A percentile compares a stretch with the other conserved stretches of the same genome.
These are phyloP conservation scores for Alternaria solani DNA, from an alignment of 2,329 filamentous ascomycete species.

Conservation along the genomic window DNA sequence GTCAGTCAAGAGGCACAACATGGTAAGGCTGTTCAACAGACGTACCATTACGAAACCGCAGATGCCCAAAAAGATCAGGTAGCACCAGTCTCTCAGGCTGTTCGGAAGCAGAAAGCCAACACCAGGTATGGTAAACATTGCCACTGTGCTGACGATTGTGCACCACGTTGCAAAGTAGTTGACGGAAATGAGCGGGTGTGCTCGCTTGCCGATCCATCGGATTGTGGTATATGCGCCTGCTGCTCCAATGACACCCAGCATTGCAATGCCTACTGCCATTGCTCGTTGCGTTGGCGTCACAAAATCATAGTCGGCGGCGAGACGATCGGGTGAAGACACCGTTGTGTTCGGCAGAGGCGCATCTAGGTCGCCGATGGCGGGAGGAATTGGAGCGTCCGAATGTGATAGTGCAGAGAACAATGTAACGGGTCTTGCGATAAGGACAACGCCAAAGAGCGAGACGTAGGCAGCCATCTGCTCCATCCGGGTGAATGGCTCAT, in stretches of 20 bases:
- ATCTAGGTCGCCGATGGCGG: conserved; percentile 46
- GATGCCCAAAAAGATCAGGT: conserved; percentile 72
- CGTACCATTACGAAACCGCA: conserved; percentile 77
- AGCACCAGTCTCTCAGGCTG: conserved; percentile 67
- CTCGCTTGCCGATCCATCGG: conserved; percentile 79
- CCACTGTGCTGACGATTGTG: conserved; percentile 70
- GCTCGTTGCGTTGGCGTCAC: conserved; percentile 71
- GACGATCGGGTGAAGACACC: conserved; percentile 22
- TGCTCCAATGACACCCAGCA: conserved; percentile 79
- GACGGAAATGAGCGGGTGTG: conserved; percentile 83
- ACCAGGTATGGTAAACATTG: conserved; percentile 64
- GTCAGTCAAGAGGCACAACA: background rate
- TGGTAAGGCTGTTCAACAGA: background rate
- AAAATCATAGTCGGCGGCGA: conserved; percentile 50
- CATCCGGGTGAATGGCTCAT: conserved; percentile 78
- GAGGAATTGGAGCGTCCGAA: conserved; percentile 30
- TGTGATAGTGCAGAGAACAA: conserved; percentile 57
- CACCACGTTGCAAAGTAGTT: conserved; percentile 82
- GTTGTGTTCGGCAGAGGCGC: conserved; percentile 40
- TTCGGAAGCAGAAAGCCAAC: conserved; percentile 66
- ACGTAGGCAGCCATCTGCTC: conserved; percentile 80
- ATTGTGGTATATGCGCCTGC: conserved; percentile 78
- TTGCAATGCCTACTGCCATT: conserved; percentile 72
- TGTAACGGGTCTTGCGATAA: conserved; percentile 78
- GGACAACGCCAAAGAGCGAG: conserved; percentile 79